Percentiles rank a stretch among this genome's conserved stretches.
These are phyloP conservation scores for Eutrema salsugineum DNA, from an alignment of 441 rosid genomes.

Conservation along the genomic window DNA sequence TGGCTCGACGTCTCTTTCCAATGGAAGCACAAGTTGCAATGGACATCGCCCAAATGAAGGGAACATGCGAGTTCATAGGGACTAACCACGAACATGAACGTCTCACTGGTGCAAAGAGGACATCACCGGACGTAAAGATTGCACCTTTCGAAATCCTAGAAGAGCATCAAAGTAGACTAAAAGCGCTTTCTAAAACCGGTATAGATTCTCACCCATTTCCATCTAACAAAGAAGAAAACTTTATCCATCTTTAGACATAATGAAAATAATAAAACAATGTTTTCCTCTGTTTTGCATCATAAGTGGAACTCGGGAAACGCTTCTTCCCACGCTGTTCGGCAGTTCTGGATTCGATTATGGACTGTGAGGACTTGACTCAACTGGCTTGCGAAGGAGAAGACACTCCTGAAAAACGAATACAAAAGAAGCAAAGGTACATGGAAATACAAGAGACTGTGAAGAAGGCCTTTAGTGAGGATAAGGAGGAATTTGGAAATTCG, in stretches of 20 bases:
- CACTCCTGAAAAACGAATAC: conserved; percentile 40
- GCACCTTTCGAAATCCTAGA: conserved; percentile 56
- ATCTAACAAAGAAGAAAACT: not conserved
- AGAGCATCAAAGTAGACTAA: conserved; percentile 55
- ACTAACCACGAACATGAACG: conserved; percentile 22
- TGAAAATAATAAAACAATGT: not conserved
- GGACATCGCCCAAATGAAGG: conserved; percentile 65
- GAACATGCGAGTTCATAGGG: conserved; percentile 50
- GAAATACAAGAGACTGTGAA: conserved; percentile 53
- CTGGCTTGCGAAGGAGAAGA: conserved; percentile 44
- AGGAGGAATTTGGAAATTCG: conserved; percentile 47
- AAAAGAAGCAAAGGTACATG: conserved; percentile 49
- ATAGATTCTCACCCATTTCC: not conserved
- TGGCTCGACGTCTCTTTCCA: conserved; percentile 71
- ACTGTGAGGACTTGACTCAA: conserved; percentile 46
- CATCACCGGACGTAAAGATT: conserved; percentile 51
- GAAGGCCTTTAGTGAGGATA: conserved; percentile 59
- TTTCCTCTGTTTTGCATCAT: not conserved
- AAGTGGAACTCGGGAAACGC: conserved; percentile 79
- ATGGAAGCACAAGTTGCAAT: conserved; percentile 72
- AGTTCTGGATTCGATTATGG: conserved; percentile 59
- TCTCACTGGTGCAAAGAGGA: conserved; percentile 30
- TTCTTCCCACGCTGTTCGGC: conserved; percentile 76
- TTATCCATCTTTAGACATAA: not conserved
- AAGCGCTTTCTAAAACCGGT: conserved; percentile 76